Evolutionary conservation across 2,329 filamentous ascomycete species (phyloP).

Genomic region (Penicillium concentricum): DNA sequence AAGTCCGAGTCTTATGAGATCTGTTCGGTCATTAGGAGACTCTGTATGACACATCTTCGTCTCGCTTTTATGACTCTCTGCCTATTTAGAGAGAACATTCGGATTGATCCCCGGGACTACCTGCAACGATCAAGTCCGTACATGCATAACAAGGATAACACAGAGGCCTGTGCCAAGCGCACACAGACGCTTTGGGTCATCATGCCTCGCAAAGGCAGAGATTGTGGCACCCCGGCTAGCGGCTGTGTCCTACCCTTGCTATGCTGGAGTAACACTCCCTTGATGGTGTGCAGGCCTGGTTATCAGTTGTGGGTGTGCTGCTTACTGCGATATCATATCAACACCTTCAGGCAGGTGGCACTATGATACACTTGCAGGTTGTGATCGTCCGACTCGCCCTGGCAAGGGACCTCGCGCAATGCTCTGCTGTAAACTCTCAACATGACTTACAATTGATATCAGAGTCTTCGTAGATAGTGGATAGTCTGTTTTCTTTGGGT

Average conservation of each 20-base stretch:
- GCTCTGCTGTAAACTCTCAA: not conserved
- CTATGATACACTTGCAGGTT: not conserved
- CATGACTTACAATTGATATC: not conserved
- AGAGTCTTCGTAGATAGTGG: not conserved
- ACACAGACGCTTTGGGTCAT: not conserved
- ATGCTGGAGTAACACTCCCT: not conserved
- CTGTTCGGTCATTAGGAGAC: not conserved
- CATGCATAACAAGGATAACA: too few species aligned
- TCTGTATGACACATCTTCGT: not conserved
- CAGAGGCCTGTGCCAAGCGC: not conserved
- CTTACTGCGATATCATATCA: not conserved
- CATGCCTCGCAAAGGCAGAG: not conserved
- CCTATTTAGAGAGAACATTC: not conserved
- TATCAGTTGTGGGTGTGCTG: not conserved
- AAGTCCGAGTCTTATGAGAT: not conserved
- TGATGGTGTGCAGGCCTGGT: not conserved
- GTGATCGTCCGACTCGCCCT: not conserved
- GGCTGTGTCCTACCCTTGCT: not conserved
- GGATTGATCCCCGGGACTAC: not conserved
- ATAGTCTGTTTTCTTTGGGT: not conserved
- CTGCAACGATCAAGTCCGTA: not conserved
- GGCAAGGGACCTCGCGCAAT: not conserved
- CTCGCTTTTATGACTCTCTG: not conserved
- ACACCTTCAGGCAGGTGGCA: not conserved
- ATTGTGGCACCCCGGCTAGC: constrained; percentile 1